Percentiles rank a stretch among this genome's conserved stretches.
phyloP scores from a whole-genome alignment of 306 rosid genomes.

The Acmispon strigosus region DNA sequence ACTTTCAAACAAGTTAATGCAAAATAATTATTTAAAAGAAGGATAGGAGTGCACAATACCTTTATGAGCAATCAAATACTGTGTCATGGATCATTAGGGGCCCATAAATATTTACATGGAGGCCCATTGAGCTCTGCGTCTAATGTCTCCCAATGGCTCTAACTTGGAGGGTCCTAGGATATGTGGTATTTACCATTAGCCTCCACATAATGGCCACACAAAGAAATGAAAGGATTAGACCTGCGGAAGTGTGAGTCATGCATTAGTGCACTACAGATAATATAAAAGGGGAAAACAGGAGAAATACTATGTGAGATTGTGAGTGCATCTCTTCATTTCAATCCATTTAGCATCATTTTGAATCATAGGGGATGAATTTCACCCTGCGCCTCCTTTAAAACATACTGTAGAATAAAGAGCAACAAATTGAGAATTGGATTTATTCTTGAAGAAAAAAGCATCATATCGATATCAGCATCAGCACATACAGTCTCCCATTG shows the following conservation, averaged over 20 bases:
- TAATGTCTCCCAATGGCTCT: conserved; percentile 45
- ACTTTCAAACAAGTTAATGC: conserved; percentile 15
- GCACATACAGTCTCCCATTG: not conserved
- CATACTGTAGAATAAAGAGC: not conserved
- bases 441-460: not conserved
- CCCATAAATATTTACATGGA: conserved; percentile 48
- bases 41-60: conserved; percentile 30
- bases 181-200: conserved; percentile 47
- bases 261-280: conserved; percentile 29
- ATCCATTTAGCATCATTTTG: not conserved
- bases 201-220: conserved; percentile 35
- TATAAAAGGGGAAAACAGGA: conserved; percentile 11
- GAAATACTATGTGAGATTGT: conserved; percentile 27
- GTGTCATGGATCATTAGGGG: conserved; percentile 44
- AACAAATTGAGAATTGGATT: not conserved
- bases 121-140: conserved; percentile 43
- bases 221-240: conserved; percentile 47
- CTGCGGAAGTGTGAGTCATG: conserved; percentile 30
- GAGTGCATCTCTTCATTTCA: conserved; percentile 24
- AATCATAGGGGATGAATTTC: not conserved
- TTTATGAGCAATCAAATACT: conserved; percentile 33
- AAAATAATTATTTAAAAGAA: conserved; percentile 24
- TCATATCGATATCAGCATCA: not conserved
- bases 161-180: conserved; percentile 64
- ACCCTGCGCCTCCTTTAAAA: conserved; percentile 8